Conservation (phyloP, 805 yeast genomes). For the Ogataea henricii region DNA sequence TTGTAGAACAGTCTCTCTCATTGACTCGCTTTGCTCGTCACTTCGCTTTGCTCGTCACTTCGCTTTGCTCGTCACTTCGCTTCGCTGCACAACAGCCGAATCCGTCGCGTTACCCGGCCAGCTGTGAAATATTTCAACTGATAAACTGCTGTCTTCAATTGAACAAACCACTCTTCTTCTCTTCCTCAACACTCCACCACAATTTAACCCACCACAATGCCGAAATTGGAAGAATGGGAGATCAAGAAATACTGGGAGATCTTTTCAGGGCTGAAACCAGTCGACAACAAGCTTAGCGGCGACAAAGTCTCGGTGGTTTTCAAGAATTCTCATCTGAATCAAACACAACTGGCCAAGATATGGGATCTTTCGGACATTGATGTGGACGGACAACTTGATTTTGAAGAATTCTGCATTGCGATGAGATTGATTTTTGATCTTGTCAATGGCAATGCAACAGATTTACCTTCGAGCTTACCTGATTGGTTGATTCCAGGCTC, state of each 20-base stretch:
- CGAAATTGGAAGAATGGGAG: constrained; percentile 90
- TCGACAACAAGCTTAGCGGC: constrained; percentile 75
- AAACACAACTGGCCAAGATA: constrained; percentile 73
- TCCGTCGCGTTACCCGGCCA: constrained; percentile 1
- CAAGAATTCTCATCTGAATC: constrained; percentile 82
- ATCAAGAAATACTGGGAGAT: constrained; percentile 98
- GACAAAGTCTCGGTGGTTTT: constrained; percentile 83
- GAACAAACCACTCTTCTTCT: background rate
- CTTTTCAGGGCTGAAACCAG: constrained; percentile 86
- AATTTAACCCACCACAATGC: constrained; percentile 33
- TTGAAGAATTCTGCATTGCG: constrained; percentile 96
- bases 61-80: too few relatives aligned
- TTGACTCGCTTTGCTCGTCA: too few relatives aligned
- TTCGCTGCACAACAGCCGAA: too few relatives aligned
- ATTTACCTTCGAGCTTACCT: constrained; percentile 76
- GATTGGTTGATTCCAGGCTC: constrained; percentile 91
- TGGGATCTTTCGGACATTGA: constrained; percentile 96
- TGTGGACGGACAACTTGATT: constrained; percentile 86
- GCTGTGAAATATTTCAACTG: background rate
- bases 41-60: too few relatives aligned
- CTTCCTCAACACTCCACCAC: background rate
- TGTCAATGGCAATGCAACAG: constrained; percentile 64
- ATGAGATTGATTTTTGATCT: constrained; percentile 93
- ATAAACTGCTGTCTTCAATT: constrained; percentile 1
- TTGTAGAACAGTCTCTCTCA: too few relatives aligned